Evolutionary conservation across 164 flowering plant species (phyloP).

Genomic region (Annona squamosa): DNA sequence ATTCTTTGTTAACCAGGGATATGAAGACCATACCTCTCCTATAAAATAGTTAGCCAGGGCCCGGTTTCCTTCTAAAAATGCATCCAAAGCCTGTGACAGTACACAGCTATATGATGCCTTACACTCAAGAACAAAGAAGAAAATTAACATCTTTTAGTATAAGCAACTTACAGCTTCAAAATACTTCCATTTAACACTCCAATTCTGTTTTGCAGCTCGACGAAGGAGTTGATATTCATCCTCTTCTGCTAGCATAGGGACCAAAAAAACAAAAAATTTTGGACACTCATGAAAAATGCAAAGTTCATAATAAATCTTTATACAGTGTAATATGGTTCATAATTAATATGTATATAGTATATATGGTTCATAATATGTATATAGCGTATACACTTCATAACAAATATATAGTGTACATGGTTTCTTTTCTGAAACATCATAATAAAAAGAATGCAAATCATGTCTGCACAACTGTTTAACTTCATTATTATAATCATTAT

Average conservation of each 20-base stretch:
- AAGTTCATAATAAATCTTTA: too few species aligned
- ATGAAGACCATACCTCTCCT: conserved; percentile 35
- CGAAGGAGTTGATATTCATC: conserved; percentile 40
- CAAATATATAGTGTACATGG: too few species aligned
- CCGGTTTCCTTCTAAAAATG: conserved; percentile 41
- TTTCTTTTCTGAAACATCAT: too few species aligned
- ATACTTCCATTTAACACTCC: conserved; percentile 54
- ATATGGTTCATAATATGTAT: too few species aligned
- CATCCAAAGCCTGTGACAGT: conserved; percentile 47
- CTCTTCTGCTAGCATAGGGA: conserved; percentile 24
- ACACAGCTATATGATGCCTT: not conserved
- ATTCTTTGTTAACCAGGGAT: not conserved
- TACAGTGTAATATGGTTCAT: too few species aligned
- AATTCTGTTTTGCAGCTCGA: conserved; percentile 43
- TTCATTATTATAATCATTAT: too few species aligned
- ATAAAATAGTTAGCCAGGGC: conserved; percentile 32
- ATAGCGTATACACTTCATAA: too few species aligned
- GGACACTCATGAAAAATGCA: too few species aligned
- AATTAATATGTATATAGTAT: too few species aligned
- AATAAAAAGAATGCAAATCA: too few species aligned
- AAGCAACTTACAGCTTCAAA: conserved; percentile 50
- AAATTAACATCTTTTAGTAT: not conserved
- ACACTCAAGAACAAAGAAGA: not conserved
- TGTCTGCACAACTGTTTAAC: too few species aligned
- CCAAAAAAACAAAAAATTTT: not conserved